These are phyloP conservation scores for Penicillium canescens DNA, from an alignment of 495 filamentous ascomycete species.

Conservation along the genomic window DNA sequence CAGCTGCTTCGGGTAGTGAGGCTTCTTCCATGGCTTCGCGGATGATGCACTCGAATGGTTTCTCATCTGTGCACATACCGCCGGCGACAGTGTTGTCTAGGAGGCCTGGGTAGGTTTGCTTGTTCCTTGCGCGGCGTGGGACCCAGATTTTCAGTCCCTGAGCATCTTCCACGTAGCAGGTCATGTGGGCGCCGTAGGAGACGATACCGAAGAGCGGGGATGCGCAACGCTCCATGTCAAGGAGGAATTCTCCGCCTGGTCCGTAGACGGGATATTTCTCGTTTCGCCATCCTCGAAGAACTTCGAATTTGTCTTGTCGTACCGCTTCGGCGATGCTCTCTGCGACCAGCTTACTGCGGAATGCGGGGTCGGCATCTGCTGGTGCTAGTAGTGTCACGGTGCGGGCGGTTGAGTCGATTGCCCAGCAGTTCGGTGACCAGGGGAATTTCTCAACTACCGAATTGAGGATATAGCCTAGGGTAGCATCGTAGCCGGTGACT, in stretches of 20 bases:
- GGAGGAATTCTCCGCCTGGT: conserved; percentile 59
- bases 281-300: conserved; percentile 82
- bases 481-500: conserved; percentile 48
- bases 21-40: conserved; percentile 91
- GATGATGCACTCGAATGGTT: conserved; percentile 73
- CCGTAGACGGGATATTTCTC: conserved; percentile 87
- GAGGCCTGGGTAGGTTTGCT: conserved; percentile 84
- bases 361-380: conserved; percentile 43
- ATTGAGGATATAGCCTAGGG: conserved; percentile 63
- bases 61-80: conserved; percentile 78
- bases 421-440: conserved; percentile 53
- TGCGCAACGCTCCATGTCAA: conserved; percentile 78
- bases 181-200: conserved; percentile 91
- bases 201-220: conserved; percentile 81
- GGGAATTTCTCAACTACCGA: conserved; percentile 57
- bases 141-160: conserved; percentile 79
- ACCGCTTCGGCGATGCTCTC: conserved; percentile 64
- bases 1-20: conserved; percentile 69
- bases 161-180: conserved; percentile 63
- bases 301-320: conserved; percentile 60
- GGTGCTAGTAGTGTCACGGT: conserved; percentile 48
- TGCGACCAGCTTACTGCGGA: conserved; percentile 61
- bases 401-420: conserved; percentile 45
- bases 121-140: conserved; percentile 69
- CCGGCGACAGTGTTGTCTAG: conserved; percentile 95